Percentiles rank a stretch among this genome's conserved stretches.
Evolutionary conservation across 345 rosid genomes (phyloP).

Genomic region (Brassica napus): DNA sequence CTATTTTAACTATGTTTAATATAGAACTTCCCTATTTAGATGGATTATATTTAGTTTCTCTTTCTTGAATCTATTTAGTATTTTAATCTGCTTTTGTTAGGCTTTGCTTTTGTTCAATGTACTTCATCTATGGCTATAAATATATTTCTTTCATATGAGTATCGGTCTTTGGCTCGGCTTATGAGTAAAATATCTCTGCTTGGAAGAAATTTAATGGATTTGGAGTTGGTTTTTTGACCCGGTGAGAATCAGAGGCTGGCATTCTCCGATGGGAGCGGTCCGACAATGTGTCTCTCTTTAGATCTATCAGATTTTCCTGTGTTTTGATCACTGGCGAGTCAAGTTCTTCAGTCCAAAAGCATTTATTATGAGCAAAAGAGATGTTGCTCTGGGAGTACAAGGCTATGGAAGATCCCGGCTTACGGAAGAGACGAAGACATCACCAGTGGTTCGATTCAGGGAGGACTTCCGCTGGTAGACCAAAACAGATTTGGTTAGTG

Average conservation of each 20-base stretch:
- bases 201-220: neutral
- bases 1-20: too few relatives aligned
- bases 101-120: neutral
- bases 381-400: neutral
- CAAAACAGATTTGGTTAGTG: neutral
- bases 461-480: neutral
- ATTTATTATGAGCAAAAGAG: too few relatives aligned
- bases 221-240: neutral
- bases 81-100: neutral
- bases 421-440: neutral
- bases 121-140: neutral
- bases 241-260: neutral
- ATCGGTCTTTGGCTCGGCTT: neutral
- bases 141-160: neutral
- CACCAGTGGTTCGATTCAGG: neutral
- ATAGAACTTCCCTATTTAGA: too few relatives aligned
- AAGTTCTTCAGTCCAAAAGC: too few relatives aligned
- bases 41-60: neutral
- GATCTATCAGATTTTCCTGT: neutral
- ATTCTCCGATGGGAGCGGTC: neutral
- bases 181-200: neutral
- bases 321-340: too few relatives aligned
- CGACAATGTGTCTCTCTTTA: neutral
- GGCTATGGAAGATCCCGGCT: neutral
- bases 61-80: neutral